phyloP scores from a whole-genome alignment of 2,329 filamentous ascomycete species.

The Ophiostoma ips region DNA sequence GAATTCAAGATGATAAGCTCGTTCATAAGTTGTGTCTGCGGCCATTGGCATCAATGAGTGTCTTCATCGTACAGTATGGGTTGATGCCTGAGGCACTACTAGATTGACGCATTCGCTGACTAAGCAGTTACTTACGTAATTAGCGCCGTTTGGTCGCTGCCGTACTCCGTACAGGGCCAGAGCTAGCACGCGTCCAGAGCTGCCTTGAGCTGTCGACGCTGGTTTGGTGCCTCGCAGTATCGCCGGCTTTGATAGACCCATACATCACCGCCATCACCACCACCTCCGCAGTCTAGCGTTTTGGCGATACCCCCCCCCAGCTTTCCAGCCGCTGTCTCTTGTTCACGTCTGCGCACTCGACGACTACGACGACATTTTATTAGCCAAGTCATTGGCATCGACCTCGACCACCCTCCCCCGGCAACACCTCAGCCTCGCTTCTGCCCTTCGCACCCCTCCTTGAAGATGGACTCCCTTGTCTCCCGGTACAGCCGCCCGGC shows the following conservation, averaged over 20 bases:
- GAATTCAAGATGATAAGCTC: no score
- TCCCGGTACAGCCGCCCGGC: constrained; percentile 77
- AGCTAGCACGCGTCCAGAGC: constrained; percentile 3
- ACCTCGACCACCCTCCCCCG: not conserved
- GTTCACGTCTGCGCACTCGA: not conserved
- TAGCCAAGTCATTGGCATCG: not conserved
- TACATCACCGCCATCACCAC: not conserved
- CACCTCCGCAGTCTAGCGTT: not conserved
- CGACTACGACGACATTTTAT: not conserved
- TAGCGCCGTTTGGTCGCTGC: not conserved
- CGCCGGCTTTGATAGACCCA: not conserved
- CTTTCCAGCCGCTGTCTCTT: not conserved
- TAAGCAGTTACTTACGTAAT: not conserved
- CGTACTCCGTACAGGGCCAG: not conserved
- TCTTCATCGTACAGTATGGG: no score
- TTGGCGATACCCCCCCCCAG: not conserved
- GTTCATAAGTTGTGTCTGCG: no score
- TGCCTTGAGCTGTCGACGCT: constrained; percentile 4
- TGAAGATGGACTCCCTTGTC: constrained; percentile 77
- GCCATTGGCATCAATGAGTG: no score
- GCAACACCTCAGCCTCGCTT: not conserved
- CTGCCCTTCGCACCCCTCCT: not conserved
- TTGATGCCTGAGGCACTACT: not conserved
- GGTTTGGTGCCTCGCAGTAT: not conserved
- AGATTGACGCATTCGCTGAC: no score